Evolutionary conservation across 257 asterid genomes (phyloP).

Genomic region (Catharanthus roseus): DNA sequence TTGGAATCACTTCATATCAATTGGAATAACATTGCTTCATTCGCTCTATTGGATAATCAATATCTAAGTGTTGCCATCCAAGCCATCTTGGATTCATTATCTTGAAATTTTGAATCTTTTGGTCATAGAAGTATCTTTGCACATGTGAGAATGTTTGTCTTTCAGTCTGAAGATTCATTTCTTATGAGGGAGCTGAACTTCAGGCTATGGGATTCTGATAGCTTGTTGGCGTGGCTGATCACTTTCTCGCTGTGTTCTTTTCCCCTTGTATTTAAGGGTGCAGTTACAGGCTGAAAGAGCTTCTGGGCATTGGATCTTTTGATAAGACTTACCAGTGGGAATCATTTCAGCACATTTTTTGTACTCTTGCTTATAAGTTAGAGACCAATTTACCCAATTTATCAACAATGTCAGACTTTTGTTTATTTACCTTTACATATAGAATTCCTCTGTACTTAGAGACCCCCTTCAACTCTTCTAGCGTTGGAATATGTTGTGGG

Average conservation of each 20-base stretch:
- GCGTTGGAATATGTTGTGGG: background rate
- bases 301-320: conserved; percentile 1
- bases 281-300: background rate
- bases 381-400: background rate
- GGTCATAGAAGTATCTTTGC: background rate
- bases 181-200: background rate
- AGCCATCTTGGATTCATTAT: background rate
- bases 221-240: background rate
- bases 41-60: background rate
- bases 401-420: background rate
- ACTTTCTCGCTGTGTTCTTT: background rate
- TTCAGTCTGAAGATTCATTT: background rate
- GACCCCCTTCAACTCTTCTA: background rate
- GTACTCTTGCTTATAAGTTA: background rate
- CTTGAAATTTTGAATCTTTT: background rate
- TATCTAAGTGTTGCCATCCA: background rate
- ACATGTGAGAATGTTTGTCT: background rate
- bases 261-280: background rate
- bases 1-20: background rate
- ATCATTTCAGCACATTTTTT: background rate
- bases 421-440: background rate
- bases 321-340: background rate
- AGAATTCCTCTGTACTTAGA: background rate
- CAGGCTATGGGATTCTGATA: background rate
- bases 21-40: background rate